Evolutionary conservation across 73 alveolate genomes (phyloP).

Genomic region (Loxodes magnus): DNA sequence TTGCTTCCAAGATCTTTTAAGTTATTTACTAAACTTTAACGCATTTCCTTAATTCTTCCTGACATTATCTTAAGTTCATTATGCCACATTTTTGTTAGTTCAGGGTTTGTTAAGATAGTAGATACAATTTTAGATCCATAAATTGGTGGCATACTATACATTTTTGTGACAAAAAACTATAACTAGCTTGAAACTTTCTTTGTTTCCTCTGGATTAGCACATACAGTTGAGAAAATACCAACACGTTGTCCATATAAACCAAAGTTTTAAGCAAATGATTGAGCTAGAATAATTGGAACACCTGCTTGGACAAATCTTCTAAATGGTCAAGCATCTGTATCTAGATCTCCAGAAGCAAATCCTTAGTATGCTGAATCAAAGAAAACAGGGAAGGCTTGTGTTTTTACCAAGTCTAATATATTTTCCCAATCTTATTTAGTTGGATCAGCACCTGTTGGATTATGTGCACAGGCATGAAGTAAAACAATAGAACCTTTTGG

Average conservation of each 20-base stretch:
- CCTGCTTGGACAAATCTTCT: slow-evolving; percentile 59
- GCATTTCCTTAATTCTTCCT: slow-evolving; percentile 56
- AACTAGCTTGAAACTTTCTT: slow-evolving; percentile 54
- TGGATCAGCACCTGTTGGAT: slow-evolving; percentile 92
- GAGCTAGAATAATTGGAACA: slow-evolving; percentile 55
- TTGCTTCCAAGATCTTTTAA: slow-evolving; percentile 35
- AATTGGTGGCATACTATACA: slow-evolving; percentile 71
- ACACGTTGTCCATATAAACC: slow-evolving; percentile 95
- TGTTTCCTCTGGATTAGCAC: slow-evolving; percentile 56
- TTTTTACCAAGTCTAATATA: slow-evolving; percentile 50
- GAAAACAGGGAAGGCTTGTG: slow-evolving; percentile 59
- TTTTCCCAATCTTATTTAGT: slow-evolving; percentile 78
- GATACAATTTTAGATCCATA: slow-evolving; percentile 62
- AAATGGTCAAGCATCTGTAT: slow-evolving; percentile 82
- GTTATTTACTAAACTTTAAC: slow-evolving; percentile 31
- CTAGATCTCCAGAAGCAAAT: slow-evolving; percentile 84
- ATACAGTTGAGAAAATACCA: slow-evolving; percentile 68
- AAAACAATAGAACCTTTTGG: slow-evolving; percentile 67
- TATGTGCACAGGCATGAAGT: slow-evolving; percentile 87
- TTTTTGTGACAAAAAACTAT: slow-evolving; percentile 42
- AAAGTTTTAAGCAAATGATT: slow-evolving; percentile 89
- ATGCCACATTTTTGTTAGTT: slow-evolving; percentile 50
- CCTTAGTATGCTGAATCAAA: slow-evolving; percentile 97
- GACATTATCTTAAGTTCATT: slow-evolving; percentile 60
- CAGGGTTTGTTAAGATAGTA: slow-evolving; percentile 53